These are phyloP conservation scores for Candolleomyces efflorescens DNA, from an alignment of 768 basidiomycete species.

Conservation along the genomic window DNA sequence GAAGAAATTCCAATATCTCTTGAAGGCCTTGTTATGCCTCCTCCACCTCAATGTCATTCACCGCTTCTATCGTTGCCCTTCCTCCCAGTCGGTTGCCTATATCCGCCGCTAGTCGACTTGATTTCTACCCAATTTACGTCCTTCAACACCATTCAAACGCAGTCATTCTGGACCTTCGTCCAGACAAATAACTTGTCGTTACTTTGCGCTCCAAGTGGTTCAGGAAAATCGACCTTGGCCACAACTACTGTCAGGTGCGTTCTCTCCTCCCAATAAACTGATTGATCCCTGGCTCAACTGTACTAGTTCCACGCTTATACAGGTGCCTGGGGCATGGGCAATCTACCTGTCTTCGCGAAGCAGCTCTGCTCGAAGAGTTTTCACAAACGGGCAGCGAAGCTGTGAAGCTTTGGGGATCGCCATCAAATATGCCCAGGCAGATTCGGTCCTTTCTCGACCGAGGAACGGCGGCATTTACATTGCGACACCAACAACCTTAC, in stretches of 20 bases:
- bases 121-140: constrained; percentile 45
- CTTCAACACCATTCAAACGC: constrained; percentile 87
- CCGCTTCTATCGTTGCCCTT: constrained; percentile 72
- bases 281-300: constrained; percentile 8
- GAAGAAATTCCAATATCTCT: constrained; percentile 63
- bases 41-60: constrained; percentile 49
- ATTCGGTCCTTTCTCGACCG: constrained; percentile 25
- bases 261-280: background rate
- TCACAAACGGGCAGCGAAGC: constrained; percentile 46
- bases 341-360: constrained; percentile 62
- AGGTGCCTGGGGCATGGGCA: constrained; percentile 44
- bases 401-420: constrained; percentile 36
- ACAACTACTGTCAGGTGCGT: constrained; percentile 72
- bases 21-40: constrained; percentile 74
- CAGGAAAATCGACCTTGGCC: constrained; percentile 76
- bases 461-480: constrained; percentile 49
- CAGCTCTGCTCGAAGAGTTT: constrained; percentile 50
- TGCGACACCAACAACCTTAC: constrained; percentile 48
- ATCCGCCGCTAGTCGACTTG: constrained; percentile 39
- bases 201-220: constrained; percentile 73
- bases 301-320: constrained; percentile 52
- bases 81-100: constrained; percentile 52
- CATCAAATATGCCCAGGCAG: constrained; percentile 23
- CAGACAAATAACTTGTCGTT: constrained; percentile 66
- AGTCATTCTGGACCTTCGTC: constrained; percentile 78